A percentile compares a stretch with the other conserved stretches of the same genome.
These are phyloP conservation scores for Fusarium sp. DNA, from an alignment of 2,329 filamentous ascomycete genomes.

Conservation along the genomic window DNA sequence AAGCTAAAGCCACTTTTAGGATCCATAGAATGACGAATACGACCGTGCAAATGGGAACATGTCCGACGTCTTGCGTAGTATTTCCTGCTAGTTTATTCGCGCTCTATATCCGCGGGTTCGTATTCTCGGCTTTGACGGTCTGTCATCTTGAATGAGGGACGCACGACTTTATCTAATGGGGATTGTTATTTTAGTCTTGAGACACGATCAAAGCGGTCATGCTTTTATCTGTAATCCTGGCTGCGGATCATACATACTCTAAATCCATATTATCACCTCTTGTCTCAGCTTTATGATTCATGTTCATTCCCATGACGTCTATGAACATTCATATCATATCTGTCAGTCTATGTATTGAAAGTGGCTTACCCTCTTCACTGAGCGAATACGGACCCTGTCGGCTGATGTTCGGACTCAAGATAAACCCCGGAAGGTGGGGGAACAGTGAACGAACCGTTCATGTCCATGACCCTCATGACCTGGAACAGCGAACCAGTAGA, in stretches of 20 bases:
- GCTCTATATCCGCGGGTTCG: constrained; percentile 10
- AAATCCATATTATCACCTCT: background rate
- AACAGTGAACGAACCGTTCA: background rate
- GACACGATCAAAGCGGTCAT: background rate
- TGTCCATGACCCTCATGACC: constrained; percentile 29
- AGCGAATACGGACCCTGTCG: constrained; percentile 34
- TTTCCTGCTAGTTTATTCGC: constrained; percentile 6
- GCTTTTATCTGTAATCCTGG: background rate
- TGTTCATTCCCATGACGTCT: background rate
- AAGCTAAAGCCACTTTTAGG: constrained; percentile 23
- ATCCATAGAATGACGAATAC: constrained; percentile 34
- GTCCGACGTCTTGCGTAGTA: background rate
- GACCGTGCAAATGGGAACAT: constrained; percentile 7
- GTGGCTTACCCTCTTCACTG: constrained; percentile 4
- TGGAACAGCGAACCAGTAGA: background rate
- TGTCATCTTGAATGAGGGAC: background rate
- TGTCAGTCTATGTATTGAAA: background rate
- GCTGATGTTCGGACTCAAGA: constrained; percentile 40
- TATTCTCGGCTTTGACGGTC: background rate
- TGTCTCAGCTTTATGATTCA: background rate
- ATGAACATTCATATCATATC: background rate
- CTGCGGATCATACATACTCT: background rate
- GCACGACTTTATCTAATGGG: background rate
- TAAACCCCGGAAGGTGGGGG: constrained; percentile 34
- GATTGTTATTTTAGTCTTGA: background rate